Conservation (phyloP, 2,329 filamentous ascomycete species). For the Exophiala dermatitidis region DNA sequence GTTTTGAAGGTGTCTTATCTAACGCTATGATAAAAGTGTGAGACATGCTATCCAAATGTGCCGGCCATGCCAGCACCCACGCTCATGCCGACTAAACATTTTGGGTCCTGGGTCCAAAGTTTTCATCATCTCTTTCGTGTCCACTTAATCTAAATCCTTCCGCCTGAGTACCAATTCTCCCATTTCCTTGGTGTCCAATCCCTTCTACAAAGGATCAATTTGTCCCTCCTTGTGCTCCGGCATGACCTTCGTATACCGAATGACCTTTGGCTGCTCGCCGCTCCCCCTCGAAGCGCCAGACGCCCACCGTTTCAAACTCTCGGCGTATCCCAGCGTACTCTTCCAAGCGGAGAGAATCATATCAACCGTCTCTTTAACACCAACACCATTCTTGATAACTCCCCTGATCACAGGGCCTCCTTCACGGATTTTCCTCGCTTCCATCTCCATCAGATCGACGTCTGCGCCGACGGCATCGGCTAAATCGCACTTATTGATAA, state of each 20-base stretch:
- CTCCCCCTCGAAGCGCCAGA: constrained; percentile 32
- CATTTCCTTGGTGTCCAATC: no score
- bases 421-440: constrained; percentile 89
- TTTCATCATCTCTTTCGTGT: no score
- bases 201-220: no score
- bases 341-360: constrained; percentile 89
- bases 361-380: constrained; percentile 77
- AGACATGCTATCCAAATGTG: no score
- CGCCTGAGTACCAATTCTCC: no score
- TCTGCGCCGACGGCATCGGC: constrained; percentile 87
- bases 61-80: no score
- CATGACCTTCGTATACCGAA: constrained; percentile 10
- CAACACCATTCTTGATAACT: constrained; percentile 88
- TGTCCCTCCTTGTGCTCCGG: background rate
- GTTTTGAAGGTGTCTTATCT: no score
- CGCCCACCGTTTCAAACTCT: constrained; percentile 40
- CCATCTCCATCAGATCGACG: constrained; percentile 85
- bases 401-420: constrained; percentile 93
- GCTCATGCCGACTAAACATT: no score
- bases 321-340: constrained; percentile 64
- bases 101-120: no score
- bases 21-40: no score
- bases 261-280: constrained; percentile 22
- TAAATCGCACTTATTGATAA: constrained; percentile 96
- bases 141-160: no score